These are phyloP conservation scores for Penstemon newberryi DNA, from an alignment of 257 asterid genomes.

Conservation along the genomic window DNA sequence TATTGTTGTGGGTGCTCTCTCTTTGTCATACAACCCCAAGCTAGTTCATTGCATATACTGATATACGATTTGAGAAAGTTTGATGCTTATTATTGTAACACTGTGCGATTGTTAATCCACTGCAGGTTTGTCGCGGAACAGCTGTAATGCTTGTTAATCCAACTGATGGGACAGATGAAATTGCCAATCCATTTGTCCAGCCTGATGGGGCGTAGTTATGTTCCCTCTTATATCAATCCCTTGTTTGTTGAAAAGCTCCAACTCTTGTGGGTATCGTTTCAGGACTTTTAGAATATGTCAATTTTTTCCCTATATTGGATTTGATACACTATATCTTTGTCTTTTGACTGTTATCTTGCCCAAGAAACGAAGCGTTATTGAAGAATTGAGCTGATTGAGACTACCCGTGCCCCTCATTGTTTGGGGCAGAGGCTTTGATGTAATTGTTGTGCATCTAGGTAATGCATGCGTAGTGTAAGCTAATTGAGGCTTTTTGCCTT, in stretches of 20 bases:
- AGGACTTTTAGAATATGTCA: background rate
- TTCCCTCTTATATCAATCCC: background rate
- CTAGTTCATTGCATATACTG: no score
- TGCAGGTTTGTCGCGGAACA: constrained; percentile 64
- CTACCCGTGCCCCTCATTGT: no score
- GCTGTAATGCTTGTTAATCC: constrained; percentile 74
- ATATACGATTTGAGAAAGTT: no score
- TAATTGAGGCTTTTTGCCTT: no score
- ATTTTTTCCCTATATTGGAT: background rate
- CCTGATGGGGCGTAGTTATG: constrained; percentile 48
- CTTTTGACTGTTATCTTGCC: no score
- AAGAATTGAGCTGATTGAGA: no score
- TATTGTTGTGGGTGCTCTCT: no score
- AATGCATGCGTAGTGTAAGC: no score
- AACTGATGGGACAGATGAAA: constrained; percentile 62
- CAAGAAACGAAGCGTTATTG: no score
- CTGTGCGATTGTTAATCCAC: background rate
- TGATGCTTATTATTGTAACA: background rate
- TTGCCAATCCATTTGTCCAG: constrained; percentile 60
- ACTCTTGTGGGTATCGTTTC: background rate
- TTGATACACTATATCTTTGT: constrained; percentile 1
- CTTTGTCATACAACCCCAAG: no score
- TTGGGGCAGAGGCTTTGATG: no score
- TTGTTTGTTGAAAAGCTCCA: background rate
- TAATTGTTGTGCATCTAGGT: no score